Conservation (phyloP, 345 rosid genomes). For the Clausena lansium region DNA sequence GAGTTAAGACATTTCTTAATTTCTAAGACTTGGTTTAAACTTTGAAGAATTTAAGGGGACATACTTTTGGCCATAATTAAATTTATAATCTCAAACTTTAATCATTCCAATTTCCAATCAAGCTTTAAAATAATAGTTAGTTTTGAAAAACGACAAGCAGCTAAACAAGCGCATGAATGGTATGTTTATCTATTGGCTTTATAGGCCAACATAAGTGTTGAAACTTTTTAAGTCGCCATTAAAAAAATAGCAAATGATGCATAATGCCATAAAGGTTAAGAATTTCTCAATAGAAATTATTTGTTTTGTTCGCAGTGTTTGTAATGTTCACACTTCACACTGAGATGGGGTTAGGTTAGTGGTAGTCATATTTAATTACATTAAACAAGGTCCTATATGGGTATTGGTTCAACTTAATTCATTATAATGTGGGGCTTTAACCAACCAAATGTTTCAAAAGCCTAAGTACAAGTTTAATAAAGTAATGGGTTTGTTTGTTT, state of each 20-base stretch:
- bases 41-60: neutral
- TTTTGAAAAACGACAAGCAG: slow-evolving; percentile 16
- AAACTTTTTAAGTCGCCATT: slow-evolving; percentile 13
- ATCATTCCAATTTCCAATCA: neutral
- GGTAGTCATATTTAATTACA: neutral
- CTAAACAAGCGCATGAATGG: slow-evolving; percentile 10
- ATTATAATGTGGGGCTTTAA: slow-evolving; percentile 38
- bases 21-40: neutral
- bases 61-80: neutral
- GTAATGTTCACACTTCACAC: slow-evolving; percentile 8
- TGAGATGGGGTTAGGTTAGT: neutral
- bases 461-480: neutral
- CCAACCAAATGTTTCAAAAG: slow-evolving; percentile 37
- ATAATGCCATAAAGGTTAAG: neutral
- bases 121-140: slow-evolving; percentile 1
- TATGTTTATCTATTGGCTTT: neutral
- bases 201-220: slow-evolving; percentile 25
- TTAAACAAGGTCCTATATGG: neutral
- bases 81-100: neutral
- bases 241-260: neutral
- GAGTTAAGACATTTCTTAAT: too few relatives aligned
- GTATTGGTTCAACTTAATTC: slow-evolving; percentile 9
- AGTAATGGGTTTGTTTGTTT: neutral
- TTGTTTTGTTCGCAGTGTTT: neutral
- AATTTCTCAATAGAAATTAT: neutral